Base-by-base conservation (phyloP, 495 filamentous ascomycete species). In the Penicillium canariense region DNA sequence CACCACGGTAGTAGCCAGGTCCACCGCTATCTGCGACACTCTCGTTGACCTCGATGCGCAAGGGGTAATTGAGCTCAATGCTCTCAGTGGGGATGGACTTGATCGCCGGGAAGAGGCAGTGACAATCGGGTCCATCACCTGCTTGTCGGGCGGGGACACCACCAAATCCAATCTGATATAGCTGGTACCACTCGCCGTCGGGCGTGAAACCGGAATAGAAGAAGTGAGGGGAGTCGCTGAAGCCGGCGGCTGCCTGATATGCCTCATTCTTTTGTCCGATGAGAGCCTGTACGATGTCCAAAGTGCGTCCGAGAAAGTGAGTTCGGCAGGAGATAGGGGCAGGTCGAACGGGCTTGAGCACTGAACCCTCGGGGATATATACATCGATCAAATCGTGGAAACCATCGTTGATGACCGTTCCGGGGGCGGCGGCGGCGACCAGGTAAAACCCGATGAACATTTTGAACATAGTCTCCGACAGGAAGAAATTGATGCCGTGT, bases 371-470 rank as follows among this genome's bases (percentile, higher is more conserved):
- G 4, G 77, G 77, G 17, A 79, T 77, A 27, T 72, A 35, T 14
- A 80, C 67, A 31, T 80, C 75, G 39, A 80, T 67, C 2, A 80
- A 62, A 34, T 80, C 77, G 40, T 80, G 77, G 61, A 79, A 79
- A 9, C 72, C 71, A 52, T 77, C 73, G 42, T 77, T 77, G 44
- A 74, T 72, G 1, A 78, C 67, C 1, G 74, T 73, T 6, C 68
- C 72, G 0, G 75, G 72, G 1, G 76, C 73, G 8, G 76, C 76
- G 0, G 77, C 76, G 4, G 74, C 71, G 20, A 79, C 69, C 14
- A 79, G 64, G 50, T 78, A 80, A 55, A 75, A 78, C 0, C 74
- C 76, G 44, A 79, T 72, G 38, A 80, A 77, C 73, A 81, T 78
- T 38, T 68, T 71, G 70, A 81, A 80, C 78, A 80, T 79, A 11